Base-by-base conservation (phyloP, 202 grass and related monocot species). In the Zizania palustris region DNA sequence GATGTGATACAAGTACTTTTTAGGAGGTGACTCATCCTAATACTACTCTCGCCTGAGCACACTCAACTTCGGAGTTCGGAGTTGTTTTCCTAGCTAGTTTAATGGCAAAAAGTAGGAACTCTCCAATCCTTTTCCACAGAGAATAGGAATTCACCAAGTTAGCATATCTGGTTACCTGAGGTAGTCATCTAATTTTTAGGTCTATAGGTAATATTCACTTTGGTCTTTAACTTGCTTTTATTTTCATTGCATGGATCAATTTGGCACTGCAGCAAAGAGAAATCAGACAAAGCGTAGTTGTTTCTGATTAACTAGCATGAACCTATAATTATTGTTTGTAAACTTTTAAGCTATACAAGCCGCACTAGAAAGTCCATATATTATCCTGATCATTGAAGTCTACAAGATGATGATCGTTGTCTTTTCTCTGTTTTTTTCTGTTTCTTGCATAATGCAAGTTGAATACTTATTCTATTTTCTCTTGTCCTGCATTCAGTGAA, bases 401-500 rank as follows among this genome's bases (percentile, higher is more conserved):
- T 19, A 45, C n/a, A 34, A 75, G 42, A 22, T 9, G 11, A 60
- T 42, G 11, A 35, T 53, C 11, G 22, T 16, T 7, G 4, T 46
- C 20, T 38, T 45, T 49, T n/a, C n/a, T 56, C 21, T 58, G 36
- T 59, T 48, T 67, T 64, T 45, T 53, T 77, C 68, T 45, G 50
- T 82, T 55, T 65, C 69, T 83, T 73, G 45, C 8, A 44, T 71
- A 62, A 67, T 75, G 38, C 61, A 80, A 61, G 18, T 75, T 69
- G 68, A 50, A 77, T 50, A 37, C 39, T 80, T 51, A 82, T 49
- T 82, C 10, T 73, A 63, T 79, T 77, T 67, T 21, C 54, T 69
- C 12, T 63, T 62, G 1, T 82, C 44, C 44, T 84, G 19, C 61
- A 62, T 84, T 69, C 83, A 97, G 94, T 86, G 89, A 93, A 80